A percentile compares a stretch with the other conserved stretches of the same genome.
phyloP scores from a whole-genome alignment of 2,329 filamentous ascomycete species.

The Trichophaea hybrida region DNA sequence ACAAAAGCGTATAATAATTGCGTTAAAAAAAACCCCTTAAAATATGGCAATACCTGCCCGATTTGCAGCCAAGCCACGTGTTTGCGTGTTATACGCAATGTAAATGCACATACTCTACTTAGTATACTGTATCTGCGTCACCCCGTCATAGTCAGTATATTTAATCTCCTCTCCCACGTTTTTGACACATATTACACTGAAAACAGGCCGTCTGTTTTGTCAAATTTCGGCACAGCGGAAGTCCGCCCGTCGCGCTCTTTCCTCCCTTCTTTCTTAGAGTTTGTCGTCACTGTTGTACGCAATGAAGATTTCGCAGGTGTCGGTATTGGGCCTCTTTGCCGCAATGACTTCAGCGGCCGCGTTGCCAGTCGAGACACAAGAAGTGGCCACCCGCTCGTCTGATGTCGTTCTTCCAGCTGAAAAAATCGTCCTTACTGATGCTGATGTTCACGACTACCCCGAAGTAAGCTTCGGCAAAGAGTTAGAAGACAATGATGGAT shows the following conservation, averaged over 20 bases:
- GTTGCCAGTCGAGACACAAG: not conserved
- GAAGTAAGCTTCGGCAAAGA: constrained; percentile 2
- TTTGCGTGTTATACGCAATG: too few species aligned
- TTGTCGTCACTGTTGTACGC: not conserved
- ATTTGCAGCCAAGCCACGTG: too few species aligned
- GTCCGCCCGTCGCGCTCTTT: too few species aligned
- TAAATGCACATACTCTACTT: too few species aligned
- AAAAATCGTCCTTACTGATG: constrained; percentile 6
- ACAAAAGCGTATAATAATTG: too few species aligned
- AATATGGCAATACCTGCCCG: too few species aligned
- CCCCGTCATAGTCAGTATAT: not conserved
- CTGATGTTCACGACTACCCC: constrained; percentile 6
- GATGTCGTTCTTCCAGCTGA: not conserved
- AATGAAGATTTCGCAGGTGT: not conserved
- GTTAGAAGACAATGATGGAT: not conserved
- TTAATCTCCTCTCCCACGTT: not conserved
- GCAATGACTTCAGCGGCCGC: not conserved
- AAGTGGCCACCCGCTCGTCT: not conserved
- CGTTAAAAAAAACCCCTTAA: too few species aligned
- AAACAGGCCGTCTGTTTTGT: too few species aligned
- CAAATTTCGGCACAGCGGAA: too few species aligned
- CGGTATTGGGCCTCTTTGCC: not conserved
- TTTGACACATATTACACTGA: not conserved
- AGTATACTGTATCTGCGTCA: too few species aligned
- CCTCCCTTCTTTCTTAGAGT: not conserved